Evolutionary conservation across 2,329 filamentous ascomycete species (phyloP).

Genomic region (Claviceps paspali): DNA sequence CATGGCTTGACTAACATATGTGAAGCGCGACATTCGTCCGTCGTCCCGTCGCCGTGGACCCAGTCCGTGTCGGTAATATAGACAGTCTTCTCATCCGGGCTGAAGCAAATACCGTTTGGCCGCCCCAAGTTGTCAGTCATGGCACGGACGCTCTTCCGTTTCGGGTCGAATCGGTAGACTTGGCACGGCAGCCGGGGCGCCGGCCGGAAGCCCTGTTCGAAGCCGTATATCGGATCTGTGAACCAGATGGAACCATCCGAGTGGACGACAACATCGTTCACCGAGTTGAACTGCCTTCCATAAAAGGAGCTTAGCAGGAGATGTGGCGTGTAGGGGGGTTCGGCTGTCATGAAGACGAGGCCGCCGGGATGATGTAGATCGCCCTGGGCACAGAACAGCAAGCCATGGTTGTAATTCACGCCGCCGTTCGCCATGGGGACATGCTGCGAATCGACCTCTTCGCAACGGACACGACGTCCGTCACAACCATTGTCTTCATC

Average conservation of each 20-base stretch:
- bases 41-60: not conserved
- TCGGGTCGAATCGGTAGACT: slow-evolving; percentile 39
- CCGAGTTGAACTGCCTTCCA: slow-evolving; percentile 42
- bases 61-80: slow-evolving; percentile 39
- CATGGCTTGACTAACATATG: not conserved
- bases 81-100: slow-evolving; percentile 32
- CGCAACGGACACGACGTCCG: slow-evolving; percentile 7
- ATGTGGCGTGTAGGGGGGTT: slow-evolving; percentile 6
- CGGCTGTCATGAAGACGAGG: slow-evolving; percentile 7
- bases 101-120: slow-evolving; percentile 44
- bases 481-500: slow-evolving; percentile 10
- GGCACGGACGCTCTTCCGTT: slow-evolving; percentile 33
- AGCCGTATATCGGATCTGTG: slow-evolving; percentile 46
- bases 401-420: slow-evolving; percentile 9
- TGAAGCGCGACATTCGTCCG: not conserved
- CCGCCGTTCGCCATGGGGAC: slow-evolving; percentile 12
- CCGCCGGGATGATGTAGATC: slow-evolving; percentile 35
- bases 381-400: slow-evolving; percentile 9
- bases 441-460: slow-evolving; percentile 7
- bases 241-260: slow-evolving; percentile 45
- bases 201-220: slow-evolving; percentile 40
- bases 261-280: slow-evolving; percentile 42
- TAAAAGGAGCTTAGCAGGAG: slow-evolving; percentile 44
- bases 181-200: slow-evolving; percentile 38
- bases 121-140: slow-evolving; percentile 42